Evolutionary conservation across 2,329 filamentous ascomycete species (phyloP), one percentile per base, ranked within the genome.

Genomic region (Mariannaea elegans): DNA sequence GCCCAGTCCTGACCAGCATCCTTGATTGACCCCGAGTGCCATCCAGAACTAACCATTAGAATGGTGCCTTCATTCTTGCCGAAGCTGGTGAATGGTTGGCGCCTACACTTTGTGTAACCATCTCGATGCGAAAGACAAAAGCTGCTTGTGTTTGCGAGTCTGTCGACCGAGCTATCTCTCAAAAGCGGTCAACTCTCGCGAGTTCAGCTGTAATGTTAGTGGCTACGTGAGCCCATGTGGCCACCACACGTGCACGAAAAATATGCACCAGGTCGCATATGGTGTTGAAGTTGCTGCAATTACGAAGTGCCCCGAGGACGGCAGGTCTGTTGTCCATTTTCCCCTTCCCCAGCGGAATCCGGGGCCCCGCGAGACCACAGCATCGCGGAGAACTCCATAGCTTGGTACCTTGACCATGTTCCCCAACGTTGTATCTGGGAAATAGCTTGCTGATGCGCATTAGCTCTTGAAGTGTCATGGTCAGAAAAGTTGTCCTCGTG

Each of bases 401-500:
- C 9, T 13, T 24, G 21, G 21, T n/a, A 24, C 41, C 21, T 31
- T 24, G 56, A 31, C 31, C 48, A 29, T 38, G 9, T 16, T 51
- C 47, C 45, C 56, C 50, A 41, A 50, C 23, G 7, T 23, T 46
- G 51, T 54, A 45, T 21, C 32, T 13, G 18, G 51, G 29, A 48
- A 34, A 48, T 14, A n/a, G 29, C 38, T 27, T 45, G 56, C 50
- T 50, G 44, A 59, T 48, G 45, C 51, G 56, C 50, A 50, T 54
- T 48, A 53, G 50, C 42, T 51, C 50, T 49, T 34, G 24, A 16
- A 16, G 21, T 39, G 45, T 36, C 32, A 36, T 59, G 50, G 50
- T 54, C 56, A 59, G 56, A 59, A 59, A 58, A 34, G 18, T 18
- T 24, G 50, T 12, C 29, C 56, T 50, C 45, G 45, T 59, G 56